These are phyloP conservation scores for Quercus tomentella DNA, from an alignment of 331 rosid genomes.

Conservation along the genomic window DNA sequence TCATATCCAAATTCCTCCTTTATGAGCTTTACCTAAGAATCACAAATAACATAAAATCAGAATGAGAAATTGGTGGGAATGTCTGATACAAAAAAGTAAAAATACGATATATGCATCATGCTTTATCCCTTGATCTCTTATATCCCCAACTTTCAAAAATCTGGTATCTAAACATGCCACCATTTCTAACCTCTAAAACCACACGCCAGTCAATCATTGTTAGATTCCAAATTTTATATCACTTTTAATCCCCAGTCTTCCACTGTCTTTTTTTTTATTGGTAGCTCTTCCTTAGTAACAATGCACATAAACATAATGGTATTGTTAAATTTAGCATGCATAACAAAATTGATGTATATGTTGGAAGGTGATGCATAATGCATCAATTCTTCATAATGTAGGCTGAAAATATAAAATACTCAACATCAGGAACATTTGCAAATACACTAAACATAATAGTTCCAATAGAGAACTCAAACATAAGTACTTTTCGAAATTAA, in stretches of 20 bases:
- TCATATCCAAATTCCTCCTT: conserved; percentile 64
- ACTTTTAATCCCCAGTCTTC: not conserved
- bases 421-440: not conserved
- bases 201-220: not conserved
- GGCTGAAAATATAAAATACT: not conserved
- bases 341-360: not conserved
- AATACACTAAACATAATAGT: not conserved
- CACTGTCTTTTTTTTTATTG: not conserved
- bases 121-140: not conserved
- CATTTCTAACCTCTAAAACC: not conserved
- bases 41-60: not conserved
- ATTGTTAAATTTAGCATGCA: not conserved
- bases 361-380: not conserved
- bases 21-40: conserved; percentile 46
- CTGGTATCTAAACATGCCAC: not conserved
- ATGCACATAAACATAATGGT: not conserved
- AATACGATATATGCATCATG: not conserved
- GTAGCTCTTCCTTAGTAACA: not conserved
- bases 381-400: not conserved
- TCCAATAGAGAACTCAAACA: not conserved
- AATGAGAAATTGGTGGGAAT: not conserved
- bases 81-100: not conserved
- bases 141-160: not conserved
- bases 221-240: not conserved
- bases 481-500: not conserved